phyloP scores from a whole-genome alignment of 2,329 filamentous ascomycete species.

The Ascochyta rabiei region DNA sequence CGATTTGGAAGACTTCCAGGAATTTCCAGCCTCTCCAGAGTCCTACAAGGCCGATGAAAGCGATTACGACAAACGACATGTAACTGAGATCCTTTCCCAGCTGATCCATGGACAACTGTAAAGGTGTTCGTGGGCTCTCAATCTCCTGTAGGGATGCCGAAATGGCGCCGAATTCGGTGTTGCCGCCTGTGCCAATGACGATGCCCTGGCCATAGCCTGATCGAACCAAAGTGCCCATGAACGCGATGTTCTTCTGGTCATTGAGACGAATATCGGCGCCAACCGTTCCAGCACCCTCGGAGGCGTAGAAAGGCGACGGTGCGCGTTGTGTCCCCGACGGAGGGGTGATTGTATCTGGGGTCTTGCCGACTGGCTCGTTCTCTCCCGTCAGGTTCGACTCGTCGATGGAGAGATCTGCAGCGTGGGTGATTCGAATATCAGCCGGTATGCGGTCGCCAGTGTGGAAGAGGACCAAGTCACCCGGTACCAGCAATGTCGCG shows the following conservation, averaged over 20 bases:
- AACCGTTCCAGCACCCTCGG: constrained; percentile 63
- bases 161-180: constrained; percentile 95
- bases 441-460: constrained; percentile 96
- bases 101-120: constrained; percentile 97
- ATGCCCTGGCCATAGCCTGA: constrained; percentile 95
- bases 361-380: constrained; percentile 88
- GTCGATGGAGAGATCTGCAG: constrained; percentile 89
- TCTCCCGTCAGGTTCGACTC: constrained; percentile 97
- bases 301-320: constrained; percentile 64
- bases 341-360: constrained; percentile 63
- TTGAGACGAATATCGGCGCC: constrained; percentile 72
- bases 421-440: constrained; percentile 90
- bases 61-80: constrained; percentile 94
- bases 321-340: constrained; percentile 51
- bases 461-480: constrained; percentile 90
- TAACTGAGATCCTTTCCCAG: constrained; percentile 95
- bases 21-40: constrained; percentile 87
- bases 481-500: constrained; percentile 85
- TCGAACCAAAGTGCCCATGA: constrained; percentile 96
- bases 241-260: constrained; percentile 88
- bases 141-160: constrained; percentile 93
- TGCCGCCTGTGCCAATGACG: constrained; percentile 93
- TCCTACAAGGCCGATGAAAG: constrained; percentile 87
- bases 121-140: constrained; percentile 89
- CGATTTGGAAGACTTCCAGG: constrained; percentile 96